Percentiles rank a stretch among this genome's conserved stretches.
phyloP scores from a whole-genome alignment of 768 basidiomycete genomes.

The Lyophyllum atratum region DNA sequence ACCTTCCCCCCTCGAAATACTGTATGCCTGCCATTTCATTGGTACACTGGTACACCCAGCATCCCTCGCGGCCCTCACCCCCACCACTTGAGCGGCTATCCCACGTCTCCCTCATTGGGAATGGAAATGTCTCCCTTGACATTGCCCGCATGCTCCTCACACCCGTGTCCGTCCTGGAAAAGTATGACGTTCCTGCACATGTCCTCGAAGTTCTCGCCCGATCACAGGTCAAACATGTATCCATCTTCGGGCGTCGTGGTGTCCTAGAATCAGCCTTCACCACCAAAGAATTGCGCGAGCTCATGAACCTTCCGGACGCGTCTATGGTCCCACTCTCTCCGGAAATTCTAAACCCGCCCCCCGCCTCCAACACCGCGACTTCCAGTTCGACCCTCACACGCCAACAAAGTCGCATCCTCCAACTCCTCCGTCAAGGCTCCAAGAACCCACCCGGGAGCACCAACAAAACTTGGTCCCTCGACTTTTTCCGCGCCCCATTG shows the following conservation, averaged over 20 bases:
- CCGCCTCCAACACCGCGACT: conserved; percentile 21
- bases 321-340: conserved; percentile 65
- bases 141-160: conserved; percentile 89
- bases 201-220: conserved; percentile 69
- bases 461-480: conserved; percentile 74
- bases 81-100: conserved; percentile 63
- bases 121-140: conserved; percentile 94
- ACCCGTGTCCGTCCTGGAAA: conserved; percentile 54
- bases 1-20: conserved; percentile 45
- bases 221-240: conserved; percentile 72
- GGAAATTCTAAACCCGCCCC: conserved; percentile 35
- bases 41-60: conserved; percentile 96
- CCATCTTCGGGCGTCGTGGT: conserved; percentile 84
- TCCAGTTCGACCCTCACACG: conserved; percentile 42
- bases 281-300: conserved; percentile 89
- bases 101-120: conserved; percentile 87
- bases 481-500: conserved; percentile 78
- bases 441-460: conserved; percentile 49
- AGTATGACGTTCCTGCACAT: conserved; percentile 76
- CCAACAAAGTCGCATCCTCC: conserved; percentile 66
- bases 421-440: conserved; percentile 69
- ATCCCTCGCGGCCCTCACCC: conserved; percentile 67
- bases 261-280: conserved; percentile 90
- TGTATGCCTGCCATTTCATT: conserved; percentile 78
- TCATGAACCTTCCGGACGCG: conserved; percentile 65